Conservation (phyloP, 2,329 filamentous ascomycete genomes). For the Volutella citrinella region DNA sequence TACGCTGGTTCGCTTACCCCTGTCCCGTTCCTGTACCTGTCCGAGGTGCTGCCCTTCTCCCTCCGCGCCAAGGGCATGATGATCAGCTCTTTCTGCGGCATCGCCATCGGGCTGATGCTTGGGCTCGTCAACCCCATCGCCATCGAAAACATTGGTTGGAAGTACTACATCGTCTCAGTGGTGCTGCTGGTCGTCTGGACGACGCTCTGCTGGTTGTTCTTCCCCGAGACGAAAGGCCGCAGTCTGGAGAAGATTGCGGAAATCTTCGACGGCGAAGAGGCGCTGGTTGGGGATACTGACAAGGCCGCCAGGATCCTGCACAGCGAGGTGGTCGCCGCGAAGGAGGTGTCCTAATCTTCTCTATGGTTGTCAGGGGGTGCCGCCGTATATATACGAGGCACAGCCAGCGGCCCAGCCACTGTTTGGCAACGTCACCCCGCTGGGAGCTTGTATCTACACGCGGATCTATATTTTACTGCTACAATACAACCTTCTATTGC, state of each 20-base stretch:
- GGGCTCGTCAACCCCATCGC: constrained; percentile 15
- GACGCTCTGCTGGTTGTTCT: constrained; percentile 11
- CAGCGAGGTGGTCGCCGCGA: too few relatives aligned
- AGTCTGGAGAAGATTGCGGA: constrained; percentile 14
- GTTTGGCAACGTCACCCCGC: too few relatives aligned
- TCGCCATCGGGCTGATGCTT: constrained; percentile 8
- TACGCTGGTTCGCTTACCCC: constrained; percentile 3
- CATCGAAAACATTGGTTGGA: constrained; percentile 12
- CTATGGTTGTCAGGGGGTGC: too few relatives aligned
- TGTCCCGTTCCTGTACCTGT: constrained; percentile 12
- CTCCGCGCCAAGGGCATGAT: constrained; percentile 13
- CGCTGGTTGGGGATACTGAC: too few relatives aligned
- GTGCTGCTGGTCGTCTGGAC: constrained; percentile 9
- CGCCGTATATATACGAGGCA: too few relatives aligned
- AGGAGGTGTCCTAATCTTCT: too few relatives aligned
- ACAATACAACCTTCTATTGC: too few relatives aligned
- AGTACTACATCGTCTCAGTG: constrained; percentile 13
- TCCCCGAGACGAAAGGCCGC: constrained; percentile 14
- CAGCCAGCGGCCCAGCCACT: too few relatives aligned
- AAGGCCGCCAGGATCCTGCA: too few relatives aligned
- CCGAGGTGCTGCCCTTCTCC: constrained; percentile 23
- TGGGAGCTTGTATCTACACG: too few relatives aligned
- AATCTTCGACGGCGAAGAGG: constrained; percentile 18
- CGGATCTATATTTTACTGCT: too few relatives aligned
- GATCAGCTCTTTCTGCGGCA: constrained; percentile 6